Evolutionary conservation across 2,329 filamentous ascomycete genomes (phyloP).

Genomic region (Phaeosphaeriaceae sp.): DNA sequence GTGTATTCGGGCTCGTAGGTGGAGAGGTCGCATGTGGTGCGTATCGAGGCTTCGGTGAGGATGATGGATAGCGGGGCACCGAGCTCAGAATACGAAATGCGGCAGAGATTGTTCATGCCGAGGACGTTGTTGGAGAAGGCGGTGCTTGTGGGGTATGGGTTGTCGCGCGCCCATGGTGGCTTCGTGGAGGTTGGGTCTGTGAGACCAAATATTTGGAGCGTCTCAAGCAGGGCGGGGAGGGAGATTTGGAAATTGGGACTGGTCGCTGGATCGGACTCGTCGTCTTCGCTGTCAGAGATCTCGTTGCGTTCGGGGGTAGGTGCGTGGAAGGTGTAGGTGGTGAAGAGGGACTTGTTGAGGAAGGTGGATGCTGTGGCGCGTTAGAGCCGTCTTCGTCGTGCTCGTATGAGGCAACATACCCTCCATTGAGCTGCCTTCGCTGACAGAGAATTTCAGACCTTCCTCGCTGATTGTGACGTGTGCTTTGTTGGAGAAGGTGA

Average conservation of each 20-base stretch:
- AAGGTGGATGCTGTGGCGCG: slow-evolving; percentile 71
- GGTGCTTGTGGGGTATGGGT: slow-evolving; percentile 63
- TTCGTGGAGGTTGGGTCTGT: slow-evolving; percentile 51
- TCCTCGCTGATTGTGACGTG: slow-evolving; percentile 82
- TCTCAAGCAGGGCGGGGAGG: slow-evolving; percentile 85
- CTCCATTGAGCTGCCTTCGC: slow-evolving; percentile 91
- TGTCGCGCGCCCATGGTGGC: slow-evolving; percentile 50
- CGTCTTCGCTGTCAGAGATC: slow-evolving; percentile 36
- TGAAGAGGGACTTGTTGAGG: slow-evolving; percentile 88
- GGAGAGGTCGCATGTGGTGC: slow-evolving; percentile 78
- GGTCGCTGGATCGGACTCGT: slow-evolving; percentile 49
- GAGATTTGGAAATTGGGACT: slow-evolving; percentile 85
- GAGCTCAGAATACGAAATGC: slow-evolving; percentile 75
- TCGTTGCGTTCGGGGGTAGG: slow-evolving; percentile 48
- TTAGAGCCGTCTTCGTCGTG: slow-evolving; percentile 14
- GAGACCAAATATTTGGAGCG: slow-evolving; percentile 91
- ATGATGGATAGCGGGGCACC: slow-evolving; percentile 85
- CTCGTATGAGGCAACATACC: slow-evolving; percentile 56
- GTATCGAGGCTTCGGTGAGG: slow-evolving; percentile 81
- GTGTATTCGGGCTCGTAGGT: slow-evolving; percentile 74
- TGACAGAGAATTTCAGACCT: slow-evolving; percentile 85
- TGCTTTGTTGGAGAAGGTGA: slow-evolving; percentile 65
- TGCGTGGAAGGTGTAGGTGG: slow-evolving; percentile 76
- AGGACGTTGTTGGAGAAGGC: slow-evolving; percentile 85
- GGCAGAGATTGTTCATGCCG: slow-evolving; percentile 85